These are phyloP conservation scores for Leucogyrophana mollusca DNA, from an alignment of 768 basidiomycete species.

Conservation along the genomic window DNA sequence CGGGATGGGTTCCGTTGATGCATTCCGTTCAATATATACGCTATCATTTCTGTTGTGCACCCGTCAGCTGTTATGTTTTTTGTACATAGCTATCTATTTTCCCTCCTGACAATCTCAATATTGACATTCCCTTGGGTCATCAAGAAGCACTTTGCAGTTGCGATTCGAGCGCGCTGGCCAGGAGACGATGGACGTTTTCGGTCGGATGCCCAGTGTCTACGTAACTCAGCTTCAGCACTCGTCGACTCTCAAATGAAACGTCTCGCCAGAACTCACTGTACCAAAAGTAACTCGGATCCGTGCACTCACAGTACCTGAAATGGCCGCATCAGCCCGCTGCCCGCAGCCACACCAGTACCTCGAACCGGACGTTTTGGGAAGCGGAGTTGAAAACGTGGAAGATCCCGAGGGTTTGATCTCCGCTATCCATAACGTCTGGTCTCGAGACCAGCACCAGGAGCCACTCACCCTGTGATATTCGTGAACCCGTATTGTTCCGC, in stretches of 20 bases:
- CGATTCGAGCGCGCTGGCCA: slow-evolving; percentile 43
- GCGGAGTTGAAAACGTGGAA: too few species aligned
- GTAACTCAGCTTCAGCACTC: not conserved
- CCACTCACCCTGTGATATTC: slow-evolving; percentile 48
- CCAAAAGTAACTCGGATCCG: slow-evolving; percentile 51
- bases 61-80: slow-evolving; percentile 11
- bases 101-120: slow-evolving; percentile 2
- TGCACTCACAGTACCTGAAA: slow-evolving; percentile 49
- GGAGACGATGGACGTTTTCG: slow-evolving; percentile 42
- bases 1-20: slow-evolving; percentile 16
- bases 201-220: slow-evolving; percentile 53
- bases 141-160: slow-evolving; percentile 21
- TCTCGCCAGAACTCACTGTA: slow-evolving; percentile 48
- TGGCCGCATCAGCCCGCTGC: too few species aligned
- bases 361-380: too few species aligned
- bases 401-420: too few species aligned
- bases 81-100: slow-evolving; percentile 33
- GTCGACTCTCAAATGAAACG: too few species aligned
- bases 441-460: too few species aligned
- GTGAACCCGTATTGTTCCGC: slow-evolving; percentile 42
- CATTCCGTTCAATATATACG: slow-evolving; percentile 18
- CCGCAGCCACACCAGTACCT: too few species aligned
- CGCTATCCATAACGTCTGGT: too few species aligned
- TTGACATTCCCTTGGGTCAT: slow-evolving; percentile 5
- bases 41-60: slow-evolving; percentile 18